Conservation (phyloP, 2,329 filamentous ascomycete species). For the Coniochaeta hoffmannii region DNA sequence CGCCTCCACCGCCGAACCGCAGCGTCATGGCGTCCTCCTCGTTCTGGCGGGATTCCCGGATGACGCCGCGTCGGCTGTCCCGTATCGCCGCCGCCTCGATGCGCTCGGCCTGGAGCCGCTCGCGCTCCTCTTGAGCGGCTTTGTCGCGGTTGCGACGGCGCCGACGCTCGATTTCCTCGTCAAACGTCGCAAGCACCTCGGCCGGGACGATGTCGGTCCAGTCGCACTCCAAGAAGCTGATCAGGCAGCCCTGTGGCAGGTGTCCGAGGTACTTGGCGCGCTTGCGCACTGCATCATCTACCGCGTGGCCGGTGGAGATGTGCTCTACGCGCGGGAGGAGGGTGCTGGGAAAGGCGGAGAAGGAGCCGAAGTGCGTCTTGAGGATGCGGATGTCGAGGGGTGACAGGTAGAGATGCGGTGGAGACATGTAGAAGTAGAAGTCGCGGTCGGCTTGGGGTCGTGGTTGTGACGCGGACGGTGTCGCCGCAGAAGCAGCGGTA, state of each 20-base stretch:
- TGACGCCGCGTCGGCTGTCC: constrained; percentile 29
- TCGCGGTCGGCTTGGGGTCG: constrained; percentile 30
- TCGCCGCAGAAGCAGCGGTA: constrained; percentile 3
- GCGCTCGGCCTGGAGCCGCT: constrained; percentile 73
- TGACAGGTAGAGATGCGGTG: constrained; percentile 83
- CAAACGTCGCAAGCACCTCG: constrained; percentile 68
- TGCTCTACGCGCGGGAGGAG: constrained; percentile 83
- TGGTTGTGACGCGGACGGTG: not conserved
- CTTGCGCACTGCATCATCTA: constrained; percentile 78
- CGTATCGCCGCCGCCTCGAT: constrained; percentile 63
- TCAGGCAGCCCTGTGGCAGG: constrained; percentile 82
- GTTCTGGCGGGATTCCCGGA: constrained; percentile 14
- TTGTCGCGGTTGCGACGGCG: constrained; percentile 76
- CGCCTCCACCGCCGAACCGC: constrained; percentile 14
- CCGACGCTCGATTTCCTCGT: constrained; percentile 67
- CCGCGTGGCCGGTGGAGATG: constrained; percentile 78
- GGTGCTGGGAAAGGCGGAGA: constrained; percentile 74
- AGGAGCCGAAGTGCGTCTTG: constrained; percentile 80
- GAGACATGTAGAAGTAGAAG: constrained; percentile 84
- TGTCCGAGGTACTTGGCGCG: constrained; percentile 82
- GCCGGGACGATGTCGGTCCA: constrained; percentile 83
- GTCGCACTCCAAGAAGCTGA: constrained; percentile 87
- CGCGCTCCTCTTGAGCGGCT: constrained; percentile 77
- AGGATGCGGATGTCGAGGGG: constrained; percentile 88
- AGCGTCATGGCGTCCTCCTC: constrained; percentile 28